phyloP scores from a whole-genome alignment of 2,329 filamentous ascomycete species.

The Diaporthe batatas region DNA sequence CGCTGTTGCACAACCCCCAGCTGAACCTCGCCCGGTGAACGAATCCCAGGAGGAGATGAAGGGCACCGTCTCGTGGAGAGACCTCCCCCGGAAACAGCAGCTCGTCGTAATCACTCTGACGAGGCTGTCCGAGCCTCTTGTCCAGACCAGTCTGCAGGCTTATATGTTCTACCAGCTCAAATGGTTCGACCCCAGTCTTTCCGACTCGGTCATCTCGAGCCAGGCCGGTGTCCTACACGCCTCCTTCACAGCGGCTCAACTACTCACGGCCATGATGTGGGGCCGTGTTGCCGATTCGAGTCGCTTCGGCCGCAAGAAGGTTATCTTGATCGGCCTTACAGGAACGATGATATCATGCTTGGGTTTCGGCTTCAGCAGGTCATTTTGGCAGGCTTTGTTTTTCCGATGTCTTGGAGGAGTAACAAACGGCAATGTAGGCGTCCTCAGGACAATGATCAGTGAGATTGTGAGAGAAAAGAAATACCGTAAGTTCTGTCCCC shows the following conservation, averaged over 20 bases:
- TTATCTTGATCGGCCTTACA: conserved; percentile 80
- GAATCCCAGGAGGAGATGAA: conserved; percentile 31
- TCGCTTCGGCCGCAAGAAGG: conserved; percentile 78
- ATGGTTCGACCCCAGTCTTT: conserved; percentile 72
- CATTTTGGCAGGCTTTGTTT: conserved; percentile 71
- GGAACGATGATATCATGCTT: conserved; percentile 75
- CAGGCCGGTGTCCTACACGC: conserved; percentile 85
- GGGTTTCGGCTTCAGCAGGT: conserved; percentile 78
- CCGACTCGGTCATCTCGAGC: conserved; percentile 76
- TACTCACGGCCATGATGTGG: conserved; percentile 86
- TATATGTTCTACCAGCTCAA: conserved; percentile 93
- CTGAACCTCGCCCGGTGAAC: background rate
- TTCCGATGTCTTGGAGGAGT: conserved; percentile 76
- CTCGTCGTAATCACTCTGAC: conserved; percentile 82
- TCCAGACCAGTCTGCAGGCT: conserved; percentile 79
- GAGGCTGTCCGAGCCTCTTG: conserved; percentile 84
- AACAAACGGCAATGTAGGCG: conserved; percentile 80
- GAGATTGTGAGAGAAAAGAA: conserved; percentile 60
- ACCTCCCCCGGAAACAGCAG: conserved; percentile 82
- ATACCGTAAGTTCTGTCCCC: conserved; percentile 46
- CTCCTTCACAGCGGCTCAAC: conserved; percentile 85
- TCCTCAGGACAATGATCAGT: conserved; percentile 77
- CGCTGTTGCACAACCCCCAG: background rate
- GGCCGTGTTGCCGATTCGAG: conserved; percentile 76
- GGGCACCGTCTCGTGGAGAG: conserved; percentile 74